These are phyloP conservation scores for Ampelocalamus luodianensis DNA, from an alignment of 176 grass and related monocot genomes.

Conservation along the genomic window DNA sequence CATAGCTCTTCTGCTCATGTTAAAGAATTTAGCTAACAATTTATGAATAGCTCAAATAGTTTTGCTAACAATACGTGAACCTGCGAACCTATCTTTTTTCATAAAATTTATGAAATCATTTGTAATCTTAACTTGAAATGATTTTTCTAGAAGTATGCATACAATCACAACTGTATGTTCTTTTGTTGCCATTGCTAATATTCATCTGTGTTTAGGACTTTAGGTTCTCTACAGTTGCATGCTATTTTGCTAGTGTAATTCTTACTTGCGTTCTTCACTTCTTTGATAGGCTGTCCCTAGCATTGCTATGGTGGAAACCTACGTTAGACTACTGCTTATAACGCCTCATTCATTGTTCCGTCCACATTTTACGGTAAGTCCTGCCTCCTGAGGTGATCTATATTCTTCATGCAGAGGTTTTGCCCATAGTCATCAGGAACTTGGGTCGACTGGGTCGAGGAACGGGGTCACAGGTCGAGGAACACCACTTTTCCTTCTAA, in stretches of 20 bases:
- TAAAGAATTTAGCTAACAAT: conserved; percentile 20
- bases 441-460: no score
- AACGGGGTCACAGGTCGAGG: no score
- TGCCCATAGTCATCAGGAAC: no score
- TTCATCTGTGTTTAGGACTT: conserved; percentile 24
- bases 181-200: conserved; percentile 33
- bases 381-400: conserved; percentile 27
- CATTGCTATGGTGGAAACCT: conserved; percentile 98
- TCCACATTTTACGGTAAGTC: conserved; percentile 94
- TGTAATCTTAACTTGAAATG: conserved; percentile 22
- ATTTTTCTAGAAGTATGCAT: conserved; percentile 31
- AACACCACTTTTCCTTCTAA: no score
- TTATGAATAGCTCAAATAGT: conserved; percentile 3
- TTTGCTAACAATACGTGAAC: conserved; percentile 11
- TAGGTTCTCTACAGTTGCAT: conserved; percentile 21
- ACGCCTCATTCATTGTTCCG: conserved; percentile 93
- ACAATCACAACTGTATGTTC: conserved; percentile 33
- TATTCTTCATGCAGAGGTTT: conserved; percentile 10
- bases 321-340: conserved; percentile 95
- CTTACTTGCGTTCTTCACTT: conserved; percentile 40
- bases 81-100: conserved; percentile 1
- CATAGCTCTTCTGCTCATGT: background rate
- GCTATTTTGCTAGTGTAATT: conserved; percentile 5
- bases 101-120: no score
- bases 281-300: conserved; percentile 88